Percentiles rank a stretch among this genome's conserved stretches.
Evolutionary conservation across 495 filamentous ascomycete species (phyloP).

Genomic region (Aspergillus incahuasiensis): DNA sequence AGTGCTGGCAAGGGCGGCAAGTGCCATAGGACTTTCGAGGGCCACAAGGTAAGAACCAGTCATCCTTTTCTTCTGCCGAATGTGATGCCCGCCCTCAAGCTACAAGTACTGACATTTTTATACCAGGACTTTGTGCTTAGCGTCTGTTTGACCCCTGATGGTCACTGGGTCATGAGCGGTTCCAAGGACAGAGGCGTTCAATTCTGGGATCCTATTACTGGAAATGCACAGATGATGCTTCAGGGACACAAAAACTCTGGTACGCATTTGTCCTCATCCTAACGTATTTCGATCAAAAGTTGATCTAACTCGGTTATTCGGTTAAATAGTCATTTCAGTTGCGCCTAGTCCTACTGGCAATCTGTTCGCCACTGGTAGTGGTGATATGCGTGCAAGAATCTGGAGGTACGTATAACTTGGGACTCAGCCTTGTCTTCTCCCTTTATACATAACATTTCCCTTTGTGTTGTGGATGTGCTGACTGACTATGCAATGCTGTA

Average conservation of each 20-base stretch:
- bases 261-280: constrained; percentile 27
- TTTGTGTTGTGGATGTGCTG: neutral
- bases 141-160: constrained; percentile 82
- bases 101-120: neutral
- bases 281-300: neutral
- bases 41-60: constrained; percentile 66
- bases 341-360: constrained; percentile 76
- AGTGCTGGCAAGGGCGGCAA: constrained; percentile 67
- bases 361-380: constrained; percentile 81
- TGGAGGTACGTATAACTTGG: constrained; percentile 60
- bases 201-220: constrained; percentile 88
- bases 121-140: constrained; percentile 83
- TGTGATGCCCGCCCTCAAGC: neutral
- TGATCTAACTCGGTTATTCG: constrained; percentile 17
- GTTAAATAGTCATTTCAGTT: constrained; percentile 76
- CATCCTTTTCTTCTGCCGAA: neutral
- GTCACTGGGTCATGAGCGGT: constrained; percentile 84
- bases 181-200: constrained; percentile 89
- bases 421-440: neutral
- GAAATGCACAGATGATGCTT: constrained; percentile 84
- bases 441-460: neutral
- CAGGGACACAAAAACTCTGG: constrained; percentile 89
- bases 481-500: neutral
- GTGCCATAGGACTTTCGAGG: constrained; percentile 85
- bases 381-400: constrained; percentile 87